phyloP scores from a whole-genome alignment of 257 asterid species.

The Primulina eburnea region DNA sequence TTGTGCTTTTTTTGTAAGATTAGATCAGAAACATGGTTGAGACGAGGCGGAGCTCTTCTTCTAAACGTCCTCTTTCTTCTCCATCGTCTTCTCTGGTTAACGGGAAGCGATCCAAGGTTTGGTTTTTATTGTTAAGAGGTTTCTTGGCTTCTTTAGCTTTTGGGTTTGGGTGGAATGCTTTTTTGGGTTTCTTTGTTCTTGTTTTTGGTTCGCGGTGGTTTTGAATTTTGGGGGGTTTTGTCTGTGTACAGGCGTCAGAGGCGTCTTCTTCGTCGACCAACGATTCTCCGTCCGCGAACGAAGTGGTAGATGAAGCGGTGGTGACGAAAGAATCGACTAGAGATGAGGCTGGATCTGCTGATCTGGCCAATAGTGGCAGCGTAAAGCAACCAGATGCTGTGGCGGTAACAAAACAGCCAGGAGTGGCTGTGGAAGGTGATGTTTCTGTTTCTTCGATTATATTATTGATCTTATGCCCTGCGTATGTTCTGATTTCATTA shows the following conservation, averaged over 20 bases:
- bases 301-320: background rate
- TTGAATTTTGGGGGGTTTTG: background rate
- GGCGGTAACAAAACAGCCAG: constrained; percentile 43
- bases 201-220: background rate
- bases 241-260: background rate
- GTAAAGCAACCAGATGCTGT: constrained; percentile 41
- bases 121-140: background rate
- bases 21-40: background rate
- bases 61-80: background rate
- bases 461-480: constrained; percentile 26
- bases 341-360: constrained; percentile 61
- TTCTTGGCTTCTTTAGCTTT: background rate
- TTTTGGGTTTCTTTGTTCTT: background rate
- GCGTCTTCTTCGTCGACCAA: background rate
- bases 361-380: constrained; percentile 45
- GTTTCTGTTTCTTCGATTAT: constrained; percentile 25
- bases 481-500: constrained; percentile 27
- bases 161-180: background rate
- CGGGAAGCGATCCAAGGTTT: constrained; percentile 3
- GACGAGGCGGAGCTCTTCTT: constrained; percentile 2
- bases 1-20: background rate
- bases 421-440: constrained; percentile 46
- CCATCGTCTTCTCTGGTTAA: background rate
- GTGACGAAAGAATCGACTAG: constrained; percentile 41
- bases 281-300: background rate